Conservation (phyloP, 805 yeast species). For the Zygosaccharomyces gambellarensis region DNA sequence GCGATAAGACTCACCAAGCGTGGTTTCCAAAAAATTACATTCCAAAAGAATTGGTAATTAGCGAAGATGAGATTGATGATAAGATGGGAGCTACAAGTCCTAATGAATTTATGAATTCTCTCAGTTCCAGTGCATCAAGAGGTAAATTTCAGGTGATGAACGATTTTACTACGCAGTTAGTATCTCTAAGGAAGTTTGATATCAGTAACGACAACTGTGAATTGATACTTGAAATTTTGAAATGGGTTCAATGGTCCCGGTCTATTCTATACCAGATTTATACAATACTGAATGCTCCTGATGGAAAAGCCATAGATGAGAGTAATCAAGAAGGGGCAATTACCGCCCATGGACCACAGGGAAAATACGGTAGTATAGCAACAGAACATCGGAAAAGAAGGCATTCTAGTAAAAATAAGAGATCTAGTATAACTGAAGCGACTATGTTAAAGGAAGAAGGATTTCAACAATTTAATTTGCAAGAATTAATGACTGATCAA, state of each 20-base stretch:
- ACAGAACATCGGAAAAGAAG: constrained; percentile 23
- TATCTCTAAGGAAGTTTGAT: constrained; percentile 23
- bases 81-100: not conserved
- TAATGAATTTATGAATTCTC: constrained; percentile 1
- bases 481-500: constrained; percentile 31
- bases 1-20: constrained; percentile 4
- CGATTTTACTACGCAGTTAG: constrained; percentile 29
- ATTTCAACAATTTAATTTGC: constrained; percentile 31
- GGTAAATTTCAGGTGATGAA: constrained; percentile 20
- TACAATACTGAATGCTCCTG: constrained; percentile 4
- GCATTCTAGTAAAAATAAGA: constrained; percentile 26
- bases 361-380: constrained; percentile 13
- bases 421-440: constrained; percentile 31
- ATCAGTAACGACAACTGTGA: constrained; percentile 32
- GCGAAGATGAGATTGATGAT: not conserved
- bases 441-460: constrained; percentile 34
- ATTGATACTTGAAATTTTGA: constrained; percentile 24
- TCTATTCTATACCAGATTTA: constrained; percentile 14
- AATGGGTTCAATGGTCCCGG: constrained; percentile 32
- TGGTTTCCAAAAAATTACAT: constrained; percentile 29
- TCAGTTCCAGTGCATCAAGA: constrained; percentile 1
- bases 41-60: constrained; percentile 21
- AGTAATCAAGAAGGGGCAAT: not conserved
- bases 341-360: constrained; percentile 3
- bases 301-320: not conserved